Evolutionary conservation across 2,329 filamentous ascomycete species (phyloP), one percentile per base, ranked within the genome.

Genomic region (Pseudocercospora crystallina): DNA sequence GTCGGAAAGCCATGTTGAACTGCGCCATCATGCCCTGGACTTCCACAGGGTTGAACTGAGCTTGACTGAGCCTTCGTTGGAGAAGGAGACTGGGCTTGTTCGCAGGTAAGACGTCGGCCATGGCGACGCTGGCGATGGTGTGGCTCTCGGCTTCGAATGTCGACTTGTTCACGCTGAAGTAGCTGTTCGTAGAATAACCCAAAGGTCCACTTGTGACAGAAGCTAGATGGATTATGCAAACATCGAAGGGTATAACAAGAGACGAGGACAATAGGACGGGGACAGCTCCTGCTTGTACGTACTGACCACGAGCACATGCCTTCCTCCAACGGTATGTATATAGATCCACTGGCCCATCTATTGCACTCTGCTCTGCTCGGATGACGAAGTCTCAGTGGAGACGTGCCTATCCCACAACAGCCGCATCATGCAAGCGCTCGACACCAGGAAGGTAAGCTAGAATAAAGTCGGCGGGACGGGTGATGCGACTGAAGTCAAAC

Each of bases 1-100:
- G 59, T 32, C 61, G 33, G 51, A 66, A 65, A 8, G 57, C 57
- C 51, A 59, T 60, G 45, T 57, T 63, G 59, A 65, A 65, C 11
- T 51, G 41, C n/a, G 63, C 61, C 58, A 65, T 58, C 43, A 65
- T 45, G 36, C 49, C 59, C 17, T 57, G 49, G 53, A 62, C 60
- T 30, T 65, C 59, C 47, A 58, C 52, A 4, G 58, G 38, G 33
- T 53, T 61, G 52, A 54, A 56, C 15, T 63, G 58, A 10, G 54
- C 55, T 47, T 64, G 61, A 42, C 60, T 64, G 14, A 64, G 43
- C 42, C 63, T 50, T 26, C 63, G 58, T 43, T 60, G 62, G 8
- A 64, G 53, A 17, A 64, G 51, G 39, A 53, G 54, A 50, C 61
- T 61, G 5, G 57, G 54, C 33, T 54, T 40, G 14, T 46, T 50